A percentile compares a stretch with the other conserved stretches of the same genome.
Conservation (phyloP, 1,284 basidiomycete genomes). For the Phylloporus sp. region DNA sequence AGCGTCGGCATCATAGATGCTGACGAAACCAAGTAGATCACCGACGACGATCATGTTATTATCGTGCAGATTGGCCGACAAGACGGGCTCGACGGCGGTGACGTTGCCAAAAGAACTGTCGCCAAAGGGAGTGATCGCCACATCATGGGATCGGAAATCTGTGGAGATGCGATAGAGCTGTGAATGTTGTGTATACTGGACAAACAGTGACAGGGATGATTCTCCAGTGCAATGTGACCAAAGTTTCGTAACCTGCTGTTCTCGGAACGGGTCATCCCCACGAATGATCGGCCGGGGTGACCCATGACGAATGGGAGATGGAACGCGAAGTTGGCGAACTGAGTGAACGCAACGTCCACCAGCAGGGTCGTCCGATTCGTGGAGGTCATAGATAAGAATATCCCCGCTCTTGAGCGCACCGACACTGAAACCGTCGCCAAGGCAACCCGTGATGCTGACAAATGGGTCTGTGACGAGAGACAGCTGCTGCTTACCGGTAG, state of each 20-base stretch:
- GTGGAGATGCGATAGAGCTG: slow-evolving; percentile 52
- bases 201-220: slow-evolving; percentile 34
- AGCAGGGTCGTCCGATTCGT: slow-evolving; percentile 18
- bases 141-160: slow-evolving; percentile 34
- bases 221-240: slow-evolving; percentile 20
- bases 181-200: slow-evolving; percentile 49
- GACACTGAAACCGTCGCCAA: slow-evolving; percentile 49
- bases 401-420: slow-evolving; percentile 58
- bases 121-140: slow-evolving; percentile 53
- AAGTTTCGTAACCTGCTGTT: slow-evolving; percentile 20
- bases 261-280: slow-evolving; percentile 3
- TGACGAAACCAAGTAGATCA: slow-evolving; percentile 61
- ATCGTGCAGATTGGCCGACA: slow-evolving; percentile 41
- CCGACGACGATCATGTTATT: slow-evolving; percentile 59
- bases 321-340: slow-evolving; percentile 32
- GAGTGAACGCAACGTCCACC: slow-evolving; percentile 16
- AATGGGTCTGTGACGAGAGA: slow-evolving; percentile 50
- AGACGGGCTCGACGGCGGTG: slow-evolving; percentile 51
- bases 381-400: slow-evolving; percentile 56
- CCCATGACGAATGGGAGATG: slow-evolving; percentile 35
- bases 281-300: neutral
- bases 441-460: slow-evolving; percentile 49
- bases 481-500: slow-evolving; percentile 46
- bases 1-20: slow-evolving; percentile 50
- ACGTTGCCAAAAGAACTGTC: slow-evolving; percentile 53